Evolutionary conservation across 2,329 filamentous ascomycete genomes (phyloP).

Genomic region (Ceratocystis albifundus): DNA sequence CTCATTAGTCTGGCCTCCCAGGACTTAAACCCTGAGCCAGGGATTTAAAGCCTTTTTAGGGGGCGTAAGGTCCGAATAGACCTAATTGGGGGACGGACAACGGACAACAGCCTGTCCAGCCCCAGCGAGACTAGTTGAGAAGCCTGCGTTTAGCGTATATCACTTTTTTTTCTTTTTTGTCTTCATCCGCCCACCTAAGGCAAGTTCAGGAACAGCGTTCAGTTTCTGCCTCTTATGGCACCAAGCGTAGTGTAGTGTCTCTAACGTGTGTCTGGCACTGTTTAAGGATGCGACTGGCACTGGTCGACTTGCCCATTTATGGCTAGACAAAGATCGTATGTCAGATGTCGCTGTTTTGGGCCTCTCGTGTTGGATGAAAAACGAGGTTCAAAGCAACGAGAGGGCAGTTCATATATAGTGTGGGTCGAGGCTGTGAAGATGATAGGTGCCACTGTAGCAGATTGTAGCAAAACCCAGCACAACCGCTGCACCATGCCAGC

Average conservation of each 20-base stretch:
- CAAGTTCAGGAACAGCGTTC: neutral
- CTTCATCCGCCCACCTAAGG: neutral
- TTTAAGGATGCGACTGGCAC: neutral
- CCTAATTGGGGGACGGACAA: neutral
- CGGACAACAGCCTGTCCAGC: neutral
- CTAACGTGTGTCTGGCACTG: neutral
- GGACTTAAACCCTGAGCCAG: neutral
- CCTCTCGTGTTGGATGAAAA: neutral
- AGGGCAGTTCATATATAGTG: too few species aligned
- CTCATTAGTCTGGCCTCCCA: neutral
- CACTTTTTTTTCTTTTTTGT: neutral
- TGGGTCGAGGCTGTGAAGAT: neutral
- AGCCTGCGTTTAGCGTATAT: neutral
- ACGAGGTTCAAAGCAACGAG: too few species aligned
- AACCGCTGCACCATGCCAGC: neutral
- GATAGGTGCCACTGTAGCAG: neutral
- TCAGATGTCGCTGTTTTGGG: neutral
- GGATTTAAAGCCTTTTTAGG: slow-evolving; percentile 8
- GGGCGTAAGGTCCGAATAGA: neutral
- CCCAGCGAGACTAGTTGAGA: neutral
- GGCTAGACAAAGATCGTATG: neutral
- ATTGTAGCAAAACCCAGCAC: neutral
- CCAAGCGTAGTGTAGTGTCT: neutral
- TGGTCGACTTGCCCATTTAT: neutral
- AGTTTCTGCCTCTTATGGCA: neutral